Base-by-base conservation (phyloP, 164 flowering plant species). In the Piper betle region DNA sequence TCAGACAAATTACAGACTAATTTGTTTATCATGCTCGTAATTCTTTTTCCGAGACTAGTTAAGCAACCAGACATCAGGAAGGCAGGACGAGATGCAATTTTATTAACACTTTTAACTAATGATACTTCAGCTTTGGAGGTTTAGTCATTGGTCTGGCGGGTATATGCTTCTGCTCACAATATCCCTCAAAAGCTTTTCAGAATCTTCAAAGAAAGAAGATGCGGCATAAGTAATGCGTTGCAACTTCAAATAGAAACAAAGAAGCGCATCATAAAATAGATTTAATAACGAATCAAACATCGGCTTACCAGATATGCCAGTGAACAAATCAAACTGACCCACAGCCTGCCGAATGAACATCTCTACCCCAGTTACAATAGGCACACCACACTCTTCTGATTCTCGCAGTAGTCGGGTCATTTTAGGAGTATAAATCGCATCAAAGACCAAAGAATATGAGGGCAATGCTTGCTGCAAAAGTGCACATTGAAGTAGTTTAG, bases 321-420 rank as follows among this genome's bases (percentile, higher is more conserved):
- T 91, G 77, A 82, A 94, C 68, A 77, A 78, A 66, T 87, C 91
- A 70, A 62, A 94, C 63, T 91, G 99, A 62, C 73, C 85, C 64
- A 79, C 85, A 18, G 96, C 97, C 75, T 94, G 99, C 52, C 93
- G 76, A 17, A 88, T 77, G 75, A 94, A 88, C 99, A 94, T 94
- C 67, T 94, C 96, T 61, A 82, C 61, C 37, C 97, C 97, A 1
- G 80, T 58, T 33, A 87, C 97, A 64, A 67, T 63, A 41, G 56
- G 72, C 59, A 86, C 90, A 71, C 99, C 99, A 57, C 69, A 68
- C 62, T 84, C 93, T 61, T 82, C 71, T 42, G 97, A 95, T 80
- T 94, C 99, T 50, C 73, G 74, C 74, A 91, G 66, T 54, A 94
- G 88, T 71, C 88, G 79, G 37, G 99, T 94, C 54, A 81, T 72